Percentiles rank a stretch among this genome's conserved stretches.
Evolutionary conservation across 2,329 filamentous ascomycete genomes (phyloP).

Genomic region (Diplodia corticola): DNA sequence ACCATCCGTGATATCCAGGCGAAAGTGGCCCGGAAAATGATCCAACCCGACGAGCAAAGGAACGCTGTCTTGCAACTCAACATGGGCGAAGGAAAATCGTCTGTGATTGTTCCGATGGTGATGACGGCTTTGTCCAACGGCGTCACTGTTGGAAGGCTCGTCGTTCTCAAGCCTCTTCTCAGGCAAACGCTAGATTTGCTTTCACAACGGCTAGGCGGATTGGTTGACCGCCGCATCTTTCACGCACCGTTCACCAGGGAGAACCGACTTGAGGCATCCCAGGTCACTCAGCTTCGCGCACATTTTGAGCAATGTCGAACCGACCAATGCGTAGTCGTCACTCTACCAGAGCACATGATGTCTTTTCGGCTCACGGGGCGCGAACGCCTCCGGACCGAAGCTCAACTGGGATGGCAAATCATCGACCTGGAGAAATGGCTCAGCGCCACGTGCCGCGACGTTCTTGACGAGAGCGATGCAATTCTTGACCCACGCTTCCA

Average conservation of each 20-base stretch:
- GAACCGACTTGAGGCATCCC: conserved; percentile 35
- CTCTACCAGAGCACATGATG: conserved; percentile 15
- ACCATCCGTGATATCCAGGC: conserved; percentile 62
- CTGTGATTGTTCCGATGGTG: conserved; percentile 36
- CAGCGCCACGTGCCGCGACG: conserved; percentile 50
- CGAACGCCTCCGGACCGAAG: neutral
- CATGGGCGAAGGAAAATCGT: conserved; percentile 40
- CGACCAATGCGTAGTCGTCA: neutral
- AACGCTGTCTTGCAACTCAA: conserved; percentile 35
- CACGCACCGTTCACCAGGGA: conserved; percentile 25
- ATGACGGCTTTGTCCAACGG: conserved; percentile 51
- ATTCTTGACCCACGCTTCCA: neutral
- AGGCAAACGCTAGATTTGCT: conserved; percentile 63
- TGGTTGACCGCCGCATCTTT: conserved; percentile 33
- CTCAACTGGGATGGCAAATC: neutral
- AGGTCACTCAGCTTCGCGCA: conserved; percentile 40
- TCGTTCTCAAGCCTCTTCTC: conserved; percentile 63
- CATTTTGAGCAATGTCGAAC: conserved; percentile 52
- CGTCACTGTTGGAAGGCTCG: conserved; percentile 54
- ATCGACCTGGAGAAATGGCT: conserved; percentile 46
- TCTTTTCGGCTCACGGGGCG: conserved; percentile 16
- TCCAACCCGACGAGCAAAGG: neutral
- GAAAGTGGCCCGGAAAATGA: conserved; percentile 60
- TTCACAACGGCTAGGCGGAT: conserved; percentile 54
- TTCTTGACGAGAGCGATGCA: conserved; percentile 34